Evolutionary conservation across 1,284 basidiomycete genomes (phyloP).

Genomic region (Austropuccinia psidii): DNA sequence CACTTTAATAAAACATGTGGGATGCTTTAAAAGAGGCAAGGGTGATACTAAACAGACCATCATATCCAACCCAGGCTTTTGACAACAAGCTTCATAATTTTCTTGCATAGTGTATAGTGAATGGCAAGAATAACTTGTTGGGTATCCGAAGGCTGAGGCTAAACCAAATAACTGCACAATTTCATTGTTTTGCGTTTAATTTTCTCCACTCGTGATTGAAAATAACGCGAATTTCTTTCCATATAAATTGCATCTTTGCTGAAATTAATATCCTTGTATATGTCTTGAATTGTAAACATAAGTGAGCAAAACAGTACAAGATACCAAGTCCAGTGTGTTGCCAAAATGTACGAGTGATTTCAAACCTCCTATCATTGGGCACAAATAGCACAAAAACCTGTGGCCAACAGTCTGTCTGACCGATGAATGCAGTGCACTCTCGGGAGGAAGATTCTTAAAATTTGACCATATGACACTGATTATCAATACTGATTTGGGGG

Average conservation of each 20-base stretch:
- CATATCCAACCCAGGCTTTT: conserved; percentile 60
- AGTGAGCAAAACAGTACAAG: conserved; percentile 75
- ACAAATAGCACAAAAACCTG: conserved; percentile 62
- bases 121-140: conserved; percentile 60
- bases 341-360: conserved; percentile 84
- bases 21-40: conserved; percentile 66
- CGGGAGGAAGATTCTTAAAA: conserved; percentile 39
- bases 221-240: conserved; percentile 95
- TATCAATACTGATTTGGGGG: conserved; percentile 57
- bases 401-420: too few species aligned
- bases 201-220: conserved; percentile 62
- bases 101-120: conserved; percentile 70
- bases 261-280: conserved; percentile 81
- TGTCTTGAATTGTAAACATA: conserved; percentile 61
- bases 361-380: conserved; percentile 52
- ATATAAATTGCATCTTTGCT: conserved; percentile 90
- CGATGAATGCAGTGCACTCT: conserved; percentile 41
- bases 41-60: conserved; percentile 84
- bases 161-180: conserved; percentile 68
- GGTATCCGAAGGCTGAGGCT: conserved; percentile 48
- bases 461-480: conserved; percentile 57
- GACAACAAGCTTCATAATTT: conserved; percentile 64
- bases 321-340: conserved; percentile 89
- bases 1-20: conserved; percentile 74
- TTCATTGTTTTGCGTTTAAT: conserved; percentile 79